Evolutionary conservation across 179 eudicot species (phyloP), one percentile per base, ranked within the genome.

Genomic region (Vitellaria paradoxa): DNA sequence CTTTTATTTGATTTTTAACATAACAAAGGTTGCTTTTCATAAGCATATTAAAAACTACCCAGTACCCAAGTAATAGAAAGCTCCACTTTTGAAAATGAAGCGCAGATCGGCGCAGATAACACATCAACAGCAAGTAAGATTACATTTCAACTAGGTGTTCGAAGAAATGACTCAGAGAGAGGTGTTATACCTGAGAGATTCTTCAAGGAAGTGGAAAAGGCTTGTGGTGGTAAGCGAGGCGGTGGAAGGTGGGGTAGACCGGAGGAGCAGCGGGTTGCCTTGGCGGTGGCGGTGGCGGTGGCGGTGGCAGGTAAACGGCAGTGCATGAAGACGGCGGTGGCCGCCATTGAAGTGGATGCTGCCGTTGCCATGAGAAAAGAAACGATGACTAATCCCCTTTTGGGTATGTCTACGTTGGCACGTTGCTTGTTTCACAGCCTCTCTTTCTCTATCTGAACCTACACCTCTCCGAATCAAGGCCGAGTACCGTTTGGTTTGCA

Each of bases 271-370:
- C 81, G 83, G 73, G 85, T 79, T n/a, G 84, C 56, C 72, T 77
- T 82, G 37, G 37, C 37, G 37, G 37, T 0, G 37, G 37, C 1
- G 37, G 37, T 30, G 37, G 1, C 37, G 37, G 37, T 0, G 37
- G 37, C 1, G 37, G 37, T 30, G 37, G 1, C 37, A 2, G 86
- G 85, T 77, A 88, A 79, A 73, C 91, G 89, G 18, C 78, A 55
- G 74, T 89, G 91, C 67, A 84, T 70, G 73, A 92, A 81, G 77
- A 86, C 92, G 90, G 88, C 85, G 52, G 95, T 81, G 68, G 93
- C 82, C 81, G 92, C 91, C 92, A 89, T 84, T 78, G 95, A 85
- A 72, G 91, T 68, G 66, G 79, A 66, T 18, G 79, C 55, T 75
- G 78, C 70, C 49, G 71, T 75, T 52, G 84, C 82, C 87, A 82